phyloP scores from a whole-genome alignment of 2,329 filamentous ascomycete species.

The Stemphylium beticola region DNA sequence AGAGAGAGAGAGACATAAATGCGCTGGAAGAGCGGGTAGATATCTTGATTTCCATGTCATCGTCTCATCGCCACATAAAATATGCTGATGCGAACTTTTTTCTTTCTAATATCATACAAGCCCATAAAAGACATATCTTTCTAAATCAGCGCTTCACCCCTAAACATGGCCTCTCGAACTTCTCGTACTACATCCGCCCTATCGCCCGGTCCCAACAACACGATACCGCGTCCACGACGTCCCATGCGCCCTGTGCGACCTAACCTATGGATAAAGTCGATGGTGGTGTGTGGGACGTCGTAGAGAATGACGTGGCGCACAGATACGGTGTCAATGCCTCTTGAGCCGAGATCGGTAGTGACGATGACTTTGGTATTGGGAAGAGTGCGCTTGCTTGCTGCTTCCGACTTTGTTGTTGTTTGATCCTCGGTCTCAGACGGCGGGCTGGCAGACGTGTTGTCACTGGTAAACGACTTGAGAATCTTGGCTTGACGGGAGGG shows the following conservation, averaged over 20 bases:
- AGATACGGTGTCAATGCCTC: conserved; percentile 91
- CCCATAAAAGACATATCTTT: background rate
- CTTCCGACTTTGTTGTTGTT: conserved; percentile 1
- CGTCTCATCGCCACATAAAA: too few relatives aligned
- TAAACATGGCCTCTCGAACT: conserved; percentile 76
- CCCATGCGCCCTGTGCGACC: conserved; percentile 94
- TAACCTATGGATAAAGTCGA: conserved; percentile 97
- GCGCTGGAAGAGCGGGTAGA: too few relatives aligned
- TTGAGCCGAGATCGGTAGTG: conserved; percentile 88
- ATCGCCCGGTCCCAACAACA: conserved; percentile 88
- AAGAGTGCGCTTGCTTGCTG: conserved; percentile 56
- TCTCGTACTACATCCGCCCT: conserved; percentile 89
- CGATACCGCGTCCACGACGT: conserved; percentile 83
- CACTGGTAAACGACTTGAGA: conserved; percentile 69
- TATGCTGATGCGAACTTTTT: background rate
- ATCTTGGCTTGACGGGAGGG: conserved; percentile 79
- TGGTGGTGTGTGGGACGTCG: conserved; percentile 96
- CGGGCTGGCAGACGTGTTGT: conserved; percentile 8
- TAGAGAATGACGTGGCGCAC: conserved; percentile 93
- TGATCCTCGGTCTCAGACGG: background rate
- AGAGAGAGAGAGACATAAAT: too few relatives aligned
- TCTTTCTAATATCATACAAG: background rate
- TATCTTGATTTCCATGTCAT: too few relatives aligned
- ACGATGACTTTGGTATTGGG: conserved; percentile 89
- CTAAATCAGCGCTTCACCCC: conserved; percentile 57